Conservation (phyloP, 2,329 filamentous ascomycete species). For the Aspergillus jensenii region DNA sequence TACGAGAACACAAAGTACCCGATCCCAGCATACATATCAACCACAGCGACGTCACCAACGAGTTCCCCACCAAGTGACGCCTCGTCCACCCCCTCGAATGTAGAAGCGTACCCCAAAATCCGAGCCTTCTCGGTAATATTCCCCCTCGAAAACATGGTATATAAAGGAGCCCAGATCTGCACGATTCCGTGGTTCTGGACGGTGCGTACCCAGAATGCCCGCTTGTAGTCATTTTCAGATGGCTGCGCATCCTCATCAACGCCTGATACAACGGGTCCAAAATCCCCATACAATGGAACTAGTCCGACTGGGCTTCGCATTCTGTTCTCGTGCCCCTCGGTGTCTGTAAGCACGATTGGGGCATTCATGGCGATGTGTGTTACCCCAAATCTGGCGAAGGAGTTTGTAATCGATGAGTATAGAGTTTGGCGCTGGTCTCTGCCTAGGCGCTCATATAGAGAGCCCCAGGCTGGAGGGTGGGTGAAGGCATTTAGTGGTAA, state of each 20-base stretch:
- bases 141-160: conserved; percentile 92
- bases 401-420: conserved; percentile 41
- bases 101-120: conserved; percentile 53
- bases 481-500: conserved; percentile 51
- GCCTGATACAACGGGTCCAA: conserved; percentile 54
- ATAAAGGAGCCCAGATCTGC: conserved; percentile 83
- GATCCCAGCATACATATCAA: conserved; percentile 90
- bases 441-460: conserved; percentile 28
- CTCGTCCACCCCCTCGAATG: conserved; percentile 35
- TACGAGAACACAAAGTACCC: conserved; percentile 93
- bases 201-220: conserved; percentile 75
- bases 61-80: conserved; percentile 22
- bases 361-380: conserved; percentile 61
- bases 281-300: conserved; percentile 69
- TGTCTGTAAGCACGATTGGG: conserved; percentile 48
- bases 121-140: conserved; percentile 88
- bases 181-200: conserved; percentile 73
- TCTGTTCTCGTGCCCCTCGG: conserved; percentile 59
- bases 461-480: conserved; percentile 27
- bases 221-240: conserved; percentile 56
- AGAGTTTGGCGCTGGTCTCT: conserved; percentile 34
- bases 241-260: conserved; percentile 29
- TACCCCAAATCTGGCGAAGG: conserved; percentile 40
- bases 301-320: conserved; percentile 72
- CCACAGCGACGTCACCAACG: conserved; percentile 39